Percentiles rank a stretch among this genome's conserved stretches.
Conservation (phyloP, 495 filamentous ascomycete genomes). For the Trichoderma virens region DNA sequence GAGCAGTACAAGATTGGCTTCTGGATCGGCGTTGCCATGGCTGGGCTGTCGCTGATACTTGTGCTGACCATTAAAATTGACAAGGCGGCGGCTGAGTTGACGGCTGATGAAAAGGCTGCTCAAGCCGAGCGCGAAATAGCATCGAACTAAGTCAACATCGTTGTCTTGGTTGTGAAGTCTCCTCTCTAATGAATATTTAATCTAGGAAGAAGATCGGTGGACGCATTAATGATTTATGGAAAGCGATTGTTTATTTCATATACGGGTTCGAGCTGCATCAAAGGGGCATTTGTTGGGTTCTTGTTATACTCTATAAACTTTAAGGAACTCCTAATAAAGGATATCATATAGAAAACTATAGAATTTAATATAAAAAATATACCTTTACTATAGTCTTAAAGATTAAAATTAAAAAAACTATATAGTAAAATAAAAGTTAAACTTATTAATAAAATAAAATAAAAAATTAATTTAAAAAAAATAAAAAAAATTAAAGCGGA, state of each 20-base stretch:
- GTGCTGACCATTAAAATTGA: constrained; percentile 57
- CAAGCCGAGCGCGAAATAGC: neutral
- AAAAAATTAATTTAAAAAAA: too few species aligned
- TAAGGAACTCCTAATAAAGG: too few species aligned
- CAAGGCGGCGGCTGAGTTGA: constrained; percentile 60
- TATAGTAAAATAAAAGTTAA: too few species aligned
- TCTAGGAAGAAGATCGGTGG: neutral
- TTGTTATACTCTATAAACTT: too few species aligned
- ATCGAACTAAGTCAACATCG: neutral
- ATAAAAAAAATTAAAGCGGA: too few species aligned
- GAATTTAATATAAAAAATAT: too few species aligned
- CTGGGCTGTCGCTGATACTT: constrained; percentile 48
- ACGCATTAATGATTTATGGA: neutral
- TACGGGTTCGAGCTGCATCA: too few species aligned
- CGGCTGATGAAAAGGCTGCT: constrained; percentile 51
- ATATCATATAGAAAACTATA: too few species aligned
- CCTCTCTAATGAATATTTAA: neutral
- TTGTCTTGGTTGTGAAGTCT: neutral
- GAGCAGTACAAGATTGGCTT: constrained; percentile 57
- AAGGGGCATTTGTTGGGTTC: too few species aligned
- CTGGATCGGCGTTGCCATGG: constrained; percentile 56
- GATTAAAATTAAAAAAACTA: too few species aligned
- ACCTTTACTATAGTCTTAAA: too few species aligned
- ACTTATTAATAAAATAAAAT: too few species aligned
- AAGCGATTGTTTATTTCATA: neutral